Base-by-base conservation (phyloP, 176 grass and related monocot genomes). In the Triticum turgidum region DNA sequence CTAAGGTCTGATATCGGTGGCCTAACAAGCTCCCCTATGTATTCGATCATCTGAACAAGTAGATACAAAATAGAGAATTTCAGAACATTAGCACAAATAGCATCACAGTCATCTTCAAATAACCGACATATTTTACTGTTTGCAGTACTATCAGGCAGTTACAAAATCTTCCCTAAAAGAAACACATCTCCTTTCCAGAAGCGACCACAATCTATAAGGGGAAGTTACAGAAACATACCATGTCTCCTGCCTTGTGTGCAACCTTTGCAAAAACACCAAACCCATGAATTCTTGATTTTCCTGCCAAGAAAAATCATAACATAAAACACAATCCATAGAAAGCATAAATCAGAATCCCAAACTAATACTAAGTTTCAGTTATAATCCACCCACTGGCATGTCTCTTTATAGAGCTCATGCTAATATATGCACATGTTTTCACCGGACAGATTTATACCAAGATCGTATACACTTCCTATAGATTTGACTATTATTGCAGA, bases 241-340 rank as follows among this genome's bases (percentile, higher is more conserved):
- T 96, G 81, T 99, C 97, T 32, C 97, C 97, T 65, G 97, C 97
- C 84, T 94, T 99, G 88, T 96, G 94, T 79, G 89, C 67, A 88
- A 99, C 84, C 87, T 99, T 99, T 58, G 97, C 85, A 79, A 99
- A 99, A 83, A 99, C 94, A 75, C 97, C 97, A 91, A 90, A 99
- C 69, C 97, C 94, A 91, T 99, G 97, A 89, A 99, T 99, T 88
- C 87, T 96, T 86, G 97, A 99, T 90, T 99, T 99, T 81, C 96
- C 96, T 98, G 78, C 62, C 83, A 73, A 80, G 81, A 20, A 51
- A 77, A 45, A 69, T 63, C 25, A 25, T 32, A 30, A 69, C 56
- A 76, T 84, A n/a, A 81, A 47, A 1, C 38, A 35, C 65, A 45
- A n/a, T 84, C 84, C 11, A 69, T 8, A 80, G 34, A 58, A 74